Base-by-base conservation (phyloP, 1,284 basidiomycete species). In the Naganishia albida region DNA sequence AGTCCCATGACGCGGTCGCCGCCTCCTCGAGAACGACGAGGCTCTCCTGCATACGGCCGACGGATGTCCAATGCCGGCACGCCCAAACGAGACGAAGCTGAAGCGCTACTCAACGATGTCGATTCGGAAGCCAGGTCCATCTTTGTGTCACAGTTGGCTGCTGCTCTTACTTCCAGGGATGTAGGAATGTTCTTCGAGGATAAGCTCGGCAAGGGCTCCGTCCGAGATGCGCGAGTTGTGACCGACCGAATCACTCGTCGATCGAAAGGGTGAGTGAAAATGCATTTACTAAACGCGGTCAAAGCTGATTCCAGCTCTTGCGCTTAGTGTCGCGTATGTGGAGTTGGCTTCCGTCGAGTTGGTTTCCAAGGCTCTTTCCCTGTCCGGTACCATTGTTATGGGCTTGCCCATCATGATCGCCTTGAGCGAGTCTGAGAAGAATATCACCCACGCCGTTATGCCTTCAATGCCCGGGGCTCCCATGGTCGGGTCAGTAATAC, bases 161-260 rank as follows among this genome's bases (percentile, higher is more conserved):
- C 93, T 65, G 87, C 92, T 74, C 87, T 98, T 77, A 95, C 92
- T 66, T 92, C 93, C 74, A 86, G 91, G 75, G 95, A 99, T 82
- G 83, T 99, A 77, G 93, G 93, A 69, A 91, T 95, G 80, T 99
- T 99, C 83, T 98, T 99, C 77, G 95, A 98, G 83, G 91, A 96
- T 77, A 93, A 92, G 78, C 84, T 97, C 39, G 93, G 93, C 28
- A 89, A 91, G 79, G 88, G 88, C 49, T 86, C 90, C 30, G 95
- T 99, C 3, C 87, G 93, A 82, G 95, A 98, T 73, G 92, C 94
- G 20, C 84, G 93, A 68, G 92, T 99, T 73, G 93, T 98, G 48
- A 95, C 91, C 13, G 95, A 99, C 77, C 85, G 92, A 69, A 82
- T 94, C 60, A 94, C 93, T 16, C 86, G 93, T 71, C 87, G 94